Evolutionary conservation across 2,329 filamentous ascomycete genomes (phyloP), one percentile per base, ranked within the genome.

Genomic region (Elsinoe fawcettii): DNA sequence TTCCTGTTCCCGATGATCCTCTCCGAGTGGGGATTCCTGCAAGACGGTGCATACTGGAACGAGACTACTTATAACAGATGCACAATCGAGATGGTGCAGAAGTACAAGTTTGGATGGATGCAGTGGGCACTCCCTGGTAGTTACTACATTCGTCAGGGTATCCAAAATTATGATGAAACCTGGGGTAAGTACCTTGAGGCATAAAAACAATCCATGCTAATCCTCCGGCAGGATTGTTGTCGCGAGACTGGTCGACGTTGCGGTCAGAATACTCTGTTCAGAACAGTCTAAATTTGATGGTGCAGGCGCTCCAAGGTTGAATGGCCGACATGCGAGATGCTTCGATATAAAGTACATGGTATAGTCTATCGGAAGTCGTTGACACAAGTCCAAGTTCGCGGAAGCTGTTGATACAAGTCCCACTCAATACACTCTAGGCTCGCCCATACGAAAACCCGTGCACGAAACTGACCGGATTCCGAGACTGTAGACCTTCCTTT

Each of bases 101-200:
- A 74, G 34, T 23, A 18, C 75, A 0, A 66, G 70, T 37, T 69
- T 81, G 81, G 80, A 75, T 79, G 66, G 73, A 80, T 68, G 60
- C 67, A 70, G 57, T 84, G 81, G 78, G 82, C 81, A 32, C 56
- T 86, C 12, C 73, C 57, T 2, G 65, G 65, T 1, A 65, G 62
- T 63, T 84, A 84, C 63, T 84, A 84, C 62, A 74, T 79, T 57
- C 70, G 80, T 1, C 65, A 69, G 5, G 80, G 80, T 0, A 71
- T 57, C 0, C 78, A 81, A 64, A 80, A 83, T 63, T 76, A 67
- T 51, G 80, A 84, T 25, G 81, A 84, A 68, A 67, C 70, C 0
- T 85, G 80, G 80, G 67, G 67, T 67, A 37, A 58, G 66, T n/a
- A n/a, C n/a, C n/a, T n/a, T n/a, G n/a, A n/a, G n/a, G n/a, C n/a